Evolutionary conservation across 164 flowering plant genomes (phyloP), one percentile per base, ranked within the genome.

Genomic region (Litsea cubeba): DNA sequence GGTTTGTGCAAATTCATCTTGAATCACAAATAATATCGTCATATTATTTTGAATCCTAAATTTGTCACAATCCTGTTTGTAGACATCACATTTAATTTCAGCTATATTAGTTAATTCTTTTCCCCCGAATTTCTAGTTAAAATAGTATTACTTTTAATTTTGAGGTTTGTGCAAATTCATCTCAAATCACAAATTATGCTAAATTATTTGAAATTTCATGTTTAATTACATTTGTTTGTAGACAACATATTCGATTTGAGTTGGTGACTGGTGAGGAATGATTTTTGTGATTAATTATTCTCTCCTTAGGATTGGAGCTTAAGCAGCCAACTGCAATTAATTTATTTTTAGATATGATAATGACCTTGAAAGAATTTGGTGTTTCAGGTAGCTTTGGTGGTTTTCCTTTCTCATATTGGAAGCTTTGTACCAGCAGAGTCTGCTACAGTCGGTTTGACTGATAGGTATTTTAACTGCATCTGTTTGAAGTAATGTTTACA

Each of bases 361-460:
- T 18, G 10, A 69, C 30, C 23, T 73, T 73, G 75, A 8, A 25
- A 25, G 58, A 26, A 50, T 69, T 23, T n/a, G 25, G n/a, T 70
- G 10, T 85, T 79, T 65, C 88, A 91, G 99, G 98, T 95, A 58
- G 99, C 99, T 70, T 81, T 95, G 76, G 88, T 93, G 79, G 95
- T 93, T 82, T 95, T 91, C 82, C 95, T 95, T 74, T 85, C 97
- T 62, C 98, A 95, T 75, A 88, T 95, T 82, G 99, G 99, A 77
- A 93, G 99, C 77, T 95, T 86, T 86, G 97, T 95, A 46, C 99
- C 99, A 57, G 98, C 99, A 60, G 99, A 95, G 81, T 84, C 94
- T 78, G 99, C 99, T 60, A 89, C 89, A 63, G 89, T 95, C 75
- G 96, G 99, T 71, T 82, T 93, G 85, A 95, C 98, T 72, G 99